These are phyloP conservation scores for Coniochaeta sp. DNA, from an alignment of 2,329 filamentous ascomycete genomes.

Conservation along the genomic window DNA sequence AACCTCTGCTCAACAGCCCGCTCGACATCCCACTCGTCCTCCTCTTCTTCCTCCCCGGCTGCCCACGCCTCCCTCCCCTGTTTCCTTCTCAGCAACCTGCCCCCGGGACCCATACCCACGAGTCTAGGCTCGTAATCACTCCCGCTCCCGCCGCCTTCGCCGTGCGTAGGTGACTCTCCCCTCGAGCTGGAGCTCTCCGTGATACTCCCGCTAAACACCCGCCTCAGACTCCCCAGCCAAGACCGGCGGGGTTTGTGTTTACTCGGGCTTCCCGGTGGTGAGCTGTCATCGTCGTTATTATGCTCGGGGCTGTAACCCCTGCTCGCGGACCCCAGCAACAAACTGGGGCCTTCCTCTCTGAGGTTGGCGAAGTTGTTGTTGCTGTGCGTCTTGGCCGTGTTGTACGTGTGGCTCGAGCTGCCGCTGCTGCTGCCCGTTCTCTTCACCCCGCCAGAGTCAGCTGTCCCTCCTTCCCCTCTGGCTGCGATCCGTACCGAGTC, in stretches of 20 bases:
- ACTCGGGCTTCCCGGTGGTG: constrained; percentile 48
- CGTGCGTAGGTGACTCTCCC: constrained; percentile 19
- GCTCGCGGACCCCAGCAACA: constrained; percentile 29
- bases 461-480: constrained; percentile 12
- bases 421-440: constrained; percentile 29
- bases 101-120: constrained; percentile 33
- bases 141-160: constrained; percentile 24
- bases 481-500: constrained; percentile 21
- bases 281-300: constrained; percentile 19
- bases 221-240: constrained; percentile 62
- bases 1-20: constrained; percentile 62
- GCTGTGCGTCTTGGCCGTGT: constrained; percentile 36
- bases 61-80: constrained; percentile 51
- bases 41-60: constrained; percentile 36
- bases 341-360: constrained; percentile 44
- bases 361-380: constrained; percentile 35
- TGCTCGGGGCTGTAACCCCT: constrained; percentile 14
- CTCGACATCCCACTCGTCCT: constrained; percentile 72
- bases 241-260: constrained; percentile 49
- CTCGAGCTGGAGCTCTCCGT: constrained; percentile 12
- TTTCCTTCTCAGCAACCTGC: constrained; percentile 42
- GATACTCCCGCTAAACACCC: constrained; percentile 48
- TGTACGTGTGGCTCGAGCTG: constrained; percentile 37
- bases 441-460: no score
- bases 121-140: constrained; percentile 36